These are phyloP conservation scores for Solanum gandarillasii DNA, from an alignment of 257 asterid species.

Conservation along the genomic window DNA sequence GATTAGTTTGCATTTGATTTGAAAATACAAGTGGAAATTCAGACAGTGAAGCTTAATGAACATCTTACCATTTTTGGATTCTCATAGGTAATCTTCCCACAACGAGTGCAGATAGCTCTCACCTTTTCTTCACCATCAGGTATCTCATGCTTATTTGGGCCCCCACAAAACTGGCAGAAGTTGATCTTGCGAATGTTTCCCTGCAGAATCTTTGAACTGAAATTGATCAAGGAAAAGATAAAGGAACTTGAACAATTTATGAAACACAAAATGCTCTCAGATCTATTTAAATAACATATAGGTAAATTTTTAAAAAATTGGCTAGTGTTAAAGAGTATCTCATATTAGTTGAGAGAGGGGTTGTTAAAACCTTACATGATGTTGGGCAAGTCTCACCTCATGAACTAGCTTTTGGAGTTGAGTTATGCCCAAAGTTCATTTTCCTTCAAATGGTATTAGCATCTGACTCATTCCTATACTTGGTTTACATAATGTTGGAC, in stretches of 20 bases:
- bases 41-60: not conserved
- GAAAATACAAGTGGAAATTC: not conserved
- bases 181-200: slow-evolving; percentile 52
- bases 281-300: not conserved
- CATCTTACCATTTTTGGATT: slow-evolving; percentile 88
- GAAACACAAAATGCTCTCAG: not conserved
- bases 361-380: not conserved
- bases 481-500: not conserved
- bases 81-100: slow-evolving; percentile 72
- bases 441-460: not conserved
- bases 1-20: not conserved
- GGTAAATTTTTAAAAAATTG: not conserved
- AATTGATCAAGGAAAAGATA: not conserved
- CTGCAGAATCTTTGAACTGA: slow-evolving; percentile 24
- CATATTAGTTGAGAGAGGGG: not conserved
- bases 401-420: not conserved
- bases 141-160: slow-evolving; percentile 74
- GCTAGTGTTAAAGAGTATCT: not conserved
- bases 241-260: not conserved
- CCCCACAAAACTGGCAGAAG: slow-evolving; percentile 91
- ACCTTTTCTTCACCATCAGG: slow-evolving; percentile 86
- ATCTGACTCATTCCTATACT: not conserved
- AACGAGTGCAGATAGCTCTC: slow-evolving; percentile 75
- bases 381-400: not conserved
- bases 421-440: not conserved